Evolutionary conservation across 2,329 filamentous ascomycete genomes (phyloP).

Genomic region (Akanthomyces uredinophilus): DNA sequence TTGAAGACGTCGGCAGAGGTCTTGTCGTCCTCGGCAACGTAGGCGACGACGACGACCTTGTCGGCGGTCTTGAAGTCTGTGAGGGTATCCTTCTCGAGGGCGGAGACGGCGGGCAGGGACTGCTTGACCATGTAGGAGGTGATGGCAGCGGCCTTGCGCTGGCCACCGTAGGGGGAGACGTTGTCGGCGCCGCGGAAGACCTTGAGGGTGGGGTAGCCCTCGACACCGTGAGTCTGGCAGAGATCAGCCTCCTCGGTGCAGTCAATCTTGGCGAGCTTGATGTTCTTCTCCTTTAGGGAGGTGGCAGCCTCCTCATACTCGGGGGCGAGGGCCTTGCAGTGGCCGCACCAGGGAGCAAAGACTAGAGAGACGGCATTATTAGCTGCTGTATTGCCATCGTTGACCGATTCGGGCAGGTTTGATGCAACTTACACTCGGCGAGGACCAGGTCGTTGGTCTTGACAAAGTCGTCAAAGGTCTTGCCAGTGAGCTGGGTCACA

Average conservation of each 20-base stretch:
- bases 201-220: conserved; percentile 98
- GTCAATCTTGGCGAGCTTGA: conserved; percentile 81
- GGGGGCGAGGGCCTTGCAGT: conserved; percentile 96
- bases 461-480: conserved; percentile 83
- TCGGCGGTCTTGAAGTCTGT: conserved; percentile 97
- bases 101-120: conserved; percentile 84
- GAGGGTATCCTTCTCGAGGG: conserved; percentile 72
- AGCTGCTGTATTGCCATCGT: conserved; percentile 31
- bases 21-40: conserved; percentile 77
- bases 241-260: conserved; percentile 93
- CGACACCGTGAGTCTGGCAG: conserved; percentile 83
- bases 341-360: conserved; percentile 94
- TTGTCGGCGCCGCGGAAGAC: conserved; percentile 90
- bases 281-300: conserved; percentile 80
- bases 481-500: conserved; percentile 77
- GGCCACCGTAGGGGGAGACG: conserved; percentile 76
- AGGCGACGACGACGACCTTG: conserved; percentile 91
- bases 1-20: conserved; percentile 80
- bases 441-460: conserved; percentile 83
- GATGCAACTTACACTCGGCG: conserved; percentile 70
- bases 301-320: conserved; percentile 87
- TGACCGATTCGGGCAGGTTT: not conserved
- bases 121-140: conserved; percentile 97
- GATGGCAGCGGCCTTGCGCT: conserved; percentile 77
- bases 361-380: conserved; percentile 42